Evolutionary conservation across 1,139 yeast genomes (phyloP).

Genomic region (Hyphopichia khmerensis): DNA sequence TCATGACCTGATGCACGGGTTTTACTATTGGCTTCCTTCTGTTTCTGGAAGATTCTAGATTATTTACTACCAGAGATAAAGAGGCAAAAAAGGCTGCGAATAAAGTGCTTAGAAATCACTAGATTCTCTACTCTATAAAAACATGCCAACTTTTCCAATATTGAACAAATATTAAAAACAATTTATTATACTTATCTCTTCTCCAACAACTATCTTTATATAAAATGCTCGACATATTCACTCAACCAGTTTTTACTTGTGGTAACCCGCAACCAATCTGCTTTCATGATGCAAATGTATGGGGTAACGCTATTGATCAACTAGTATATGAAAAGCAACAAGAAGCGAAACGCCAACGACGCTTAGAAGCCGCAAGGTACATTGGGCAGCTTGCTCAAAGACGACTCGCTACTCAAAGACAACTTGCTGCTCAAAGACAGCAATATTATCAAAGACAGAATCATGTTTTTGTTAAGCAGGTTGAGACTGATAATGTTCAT

Average conservation of each 20-base stretch:
- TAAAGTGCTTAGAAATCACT: too few relatives aligned
- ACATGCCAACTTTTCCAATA: too few relatives aligned
- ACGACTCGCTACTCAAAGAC: neutral
- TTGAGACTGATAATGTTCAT: slow-evolving; percentile 4
- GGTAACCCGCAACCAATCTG: neutral
- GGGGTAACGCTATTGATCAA: neutral
- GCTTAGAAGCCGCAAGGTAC: neutral
- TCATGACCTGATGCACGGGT: too few relatives aligned
- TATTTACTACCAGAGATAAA: too few relatives aligned
- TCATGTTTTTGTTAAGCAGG: slow-evolving; percentile 3
- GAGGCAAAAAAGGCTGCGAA: too few relatives aligned
- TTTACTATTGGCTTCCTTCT: too few relatives aligned
- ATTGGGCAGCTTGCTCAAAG: slow-evolving; percentile 1
- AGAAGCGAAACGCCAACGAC: neutral
- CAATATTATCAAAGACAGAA: neutral
- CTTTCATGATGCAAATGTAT: neutral
- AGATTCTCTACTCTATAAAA: too few relatives aligned
- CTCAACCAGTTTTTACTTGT: neutral
- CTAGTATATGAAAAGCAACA: neutral
- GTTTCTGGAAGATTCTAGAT: too few relatives aligned
- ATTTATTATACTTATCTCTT: neutral
- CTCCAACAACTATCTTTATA: too few relatives aligned
- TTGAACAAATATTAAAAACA: too few relatives aligned
- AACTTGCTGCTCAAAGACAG: neutral
- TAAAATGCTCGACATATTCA: slow-evolving; percentile 1